Percentiles rank a stretch among this genome's conserved stretches.
These are phyloP conservation scores for Spirogloea muscicola DNA, from an alignment of 139 green algal genomes.

Conservation along the genomic window DNA sequence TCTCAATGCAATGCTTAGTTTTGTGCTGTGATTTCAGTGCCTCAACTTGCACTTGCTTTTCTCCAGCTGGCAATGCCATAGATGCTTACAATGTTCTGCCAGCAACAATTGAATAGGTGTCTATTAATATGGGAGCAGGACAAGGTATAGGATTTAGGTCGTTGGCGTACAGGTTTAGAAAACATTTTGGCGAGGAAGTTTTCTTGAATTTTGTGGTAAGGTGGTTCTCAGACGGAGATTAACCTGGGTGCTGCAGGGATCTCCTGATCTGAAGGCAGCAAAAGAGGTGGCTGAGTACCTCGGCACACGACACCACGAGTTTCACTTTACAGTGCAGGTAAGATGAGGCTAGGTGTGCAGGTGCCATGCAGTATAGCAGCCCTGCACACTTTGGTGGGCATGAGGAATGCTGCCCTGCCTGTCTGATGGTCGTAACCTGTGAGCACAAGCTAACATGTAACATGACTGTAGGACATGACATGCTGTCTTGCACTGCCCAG, in stretches of 20 bases:
- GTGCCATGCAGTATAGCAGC: neutral
- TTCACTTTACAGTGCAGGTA: conserved; percentile 80
- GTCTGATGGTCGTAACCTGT: neutral
- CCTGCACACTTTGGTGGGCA: neutral
- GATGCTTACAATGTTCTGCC: too few species aligned
- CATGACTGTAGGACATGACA: neutral
- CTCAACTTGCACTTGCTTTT: too few species aligned
- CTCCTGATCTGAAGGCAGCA: conserved; percentile 87
- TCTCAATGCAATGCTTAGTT: too few species aligned
- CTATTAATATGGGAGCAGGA: too few species aligned
- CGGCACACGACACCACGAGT: conserved; percentile 93
- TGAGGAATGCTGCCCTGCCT: neutral
- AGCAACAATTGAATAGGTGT: too few species aligned
- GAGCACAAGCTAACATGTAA: neutral
- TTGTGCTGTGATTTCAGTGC: too few species aligned
- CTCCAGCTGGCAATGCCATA: too few species aligned
- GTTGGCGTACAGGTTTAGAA: too few species aligned
- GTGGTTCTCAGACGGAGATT: neutral
- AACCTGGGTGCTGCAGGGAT: conserved; percentile 58
- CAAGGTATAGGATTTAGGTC: too few species aligned
- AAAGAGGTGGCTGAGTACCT: conserved; percentile 84
- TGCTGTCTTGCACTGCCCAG: conserved; percentile 17
- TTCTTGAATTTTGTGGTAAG: neutral
- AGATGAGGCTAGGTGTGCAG: neutral
- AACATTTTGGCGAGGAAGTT: neutral